A percentile compares a stretch with the other conserved stretches of the same genome.
Evolutionary conservation across 2,329 filamentous ascomycete genomes (phyloP).

Genomic region (Gnomoniopsis sp.): DNA sequence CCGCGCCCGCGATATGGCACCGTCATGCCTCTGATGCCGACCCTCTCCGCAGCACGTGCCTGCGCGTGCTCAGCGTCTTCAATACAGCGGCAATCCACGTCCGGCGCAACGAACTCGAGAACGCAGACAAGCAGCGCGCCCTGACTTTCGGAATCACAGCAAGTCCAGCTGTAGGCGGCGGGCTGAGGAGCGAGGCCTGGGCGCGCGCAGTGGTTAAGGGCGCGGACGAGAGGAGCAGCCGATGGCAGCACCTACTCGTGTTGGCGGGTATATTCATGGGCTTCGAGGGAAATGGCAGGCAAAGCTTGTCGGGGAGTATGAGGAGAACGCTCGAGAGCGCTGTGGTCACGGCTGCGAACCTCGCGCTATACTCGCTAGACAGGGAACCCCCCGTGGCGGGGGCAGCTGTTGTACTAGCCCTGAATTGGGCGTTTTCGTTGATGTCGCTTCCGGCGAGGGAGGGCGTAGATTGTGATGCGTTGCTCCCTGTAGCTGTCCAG

Average conservation of each 20-base stretch:
- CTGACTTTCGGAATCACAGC: conserved; percentile 9
- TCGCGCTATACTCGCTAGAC: conserved; percentile 58
- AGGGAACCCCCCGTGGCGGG: conserved; percentile 37
- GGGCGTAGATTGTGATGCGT: conserved; percentile 61
- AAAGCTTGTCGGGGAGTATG: conserved; percentile 61
- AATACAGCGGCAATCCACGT: conserved; percentile 61
- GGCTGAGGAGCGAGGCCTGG: conserved; percentile 50
- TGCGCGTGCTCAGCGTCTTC: conserved; percentile 68
- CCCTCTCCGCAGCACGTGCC: conserved; percentile 54
- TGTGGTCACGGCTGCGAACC: conserved; percentile 70
- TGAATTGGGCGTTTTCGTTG: conserved; percentile 74
- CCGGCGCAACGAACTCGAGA: conserved; percentile 44
- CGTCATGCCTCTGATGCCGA: conserved; percentile 50
- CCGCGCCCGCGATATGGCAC: conserved; percentile 68
- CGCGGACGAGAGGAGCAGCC: conserved; percentile 54
- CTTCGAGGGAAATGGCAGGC: conserved; percentile 62
- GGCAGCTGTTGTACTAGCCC: conserved; percentile 61
- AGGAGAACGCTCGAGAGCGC: conserved; percentile 68
- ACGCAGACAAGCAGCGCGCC: conserved; percentile 22
- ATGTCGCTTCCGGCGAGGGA: conserved; percentile 58
- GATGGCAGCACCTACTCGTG: conserved; percentile 83
- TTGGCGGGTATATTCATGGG: conserved; percentile 76
- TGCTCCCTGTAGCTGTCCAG: conserved; percentile 68
- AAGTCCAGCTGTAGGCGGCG: conserved; percentile 34
- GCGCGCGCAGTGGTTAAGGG: conserved; percentile 54